A percentile compares a stretch with the other conserved stretches of the same genome.
Conservation (phyloP, 2,329 filamentous ascomycete genomes). For the Nemania diffusa region DNA sequence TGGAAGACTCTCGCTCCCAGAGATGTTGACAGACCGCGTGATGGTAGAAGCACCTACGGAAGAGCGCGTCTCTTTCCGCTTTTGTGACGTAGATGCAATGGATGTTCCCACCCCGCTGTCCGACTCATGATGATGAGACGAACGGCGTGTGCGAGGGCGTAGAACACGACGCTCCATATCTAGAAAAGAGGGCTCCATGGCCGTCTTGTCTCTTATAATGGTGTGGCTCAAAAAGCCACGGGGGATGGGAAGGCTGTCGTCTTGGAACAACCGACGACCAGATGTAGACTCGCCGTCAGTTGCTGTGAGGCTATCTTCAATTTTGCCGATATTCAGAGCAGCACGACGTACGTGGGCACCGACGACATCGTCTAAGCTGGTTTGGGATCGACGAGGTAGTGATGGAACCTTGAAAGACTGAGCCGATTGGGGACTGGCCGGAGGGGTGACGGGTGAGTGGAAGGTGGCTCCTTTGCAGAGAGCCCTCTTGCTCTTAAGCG, state of each 20-base stretch:
- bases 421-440: constrained; percentile 50
- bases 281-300: constrained; percentile 53
- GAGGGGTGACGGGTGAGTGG: constrained; percentile 61
- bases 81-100: constrained; percentile 70
- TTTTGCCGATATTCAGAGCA: constrained; percentile 71
- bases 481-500: constrained; percentile 65
- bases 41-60: constrained; percentile 65
- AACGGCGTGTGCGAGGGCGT: constrained; percentile 65
- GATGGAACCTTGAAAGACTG: constrained; percentile 60
- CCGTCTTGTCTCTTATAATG: constrained; percentile 62
- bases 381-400: constrained; percentile 74
- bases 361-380: constrained; percentile 76
- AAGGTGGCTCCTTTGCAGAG: constrained; percentile 79
- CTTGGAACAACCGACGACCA: constrained; percentile 58
- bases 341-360: constrained; percentile 75
- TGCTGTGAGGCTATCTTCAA: constrained; percentile 70
- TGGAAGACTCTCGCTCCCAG: constrained; percentile 61
- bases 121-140: constrained; percentile 75
- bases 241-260: constrained; percentile 70
- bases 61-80: constrained; percentile 57
- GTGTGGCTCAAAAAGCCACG: constrained; percentile 68
- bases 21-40: constrained; percentile 66
- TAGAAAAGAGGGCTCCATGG: constrained; percentile 48
- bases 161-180: constrained; percentile 60
- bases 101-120: constrained; percentile 92